Evolutionary conservation across 1,139 yeast genomes (phyloP).

Genomic region (Petasospora fabianii): DNA sequence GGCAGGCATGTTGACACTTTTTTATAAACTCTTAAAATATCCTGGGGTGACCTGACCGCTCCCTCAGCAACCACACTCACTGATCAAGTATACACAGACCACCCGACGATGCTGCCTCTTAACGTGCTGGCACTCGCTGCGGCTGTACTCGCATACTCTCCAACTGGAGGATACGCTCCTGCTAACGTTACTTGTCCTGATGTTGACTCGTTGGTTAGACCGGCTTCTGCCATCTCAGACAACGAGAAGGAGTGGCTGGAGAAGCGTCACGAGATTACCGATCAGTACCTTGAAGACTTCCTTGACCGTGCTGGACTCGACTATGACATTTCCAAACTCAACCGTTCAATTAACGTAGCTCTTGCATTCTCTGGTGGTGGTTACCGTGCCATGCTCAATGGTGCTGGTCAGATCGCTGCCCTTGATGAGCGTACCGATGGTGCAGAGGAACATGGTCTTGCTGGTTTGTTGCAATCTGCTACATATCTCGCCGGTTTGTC

Average conservation of each 20-base stretch:
- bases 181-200: constrained; percentile 55
- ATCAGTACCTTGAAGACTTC: constrained; percentile 51
- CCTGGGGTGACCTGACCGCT: too few relatives aligned
- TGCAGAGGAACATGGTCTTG: constrained; percentile 59
- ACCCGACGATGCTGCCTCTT: too few relatives aligned
- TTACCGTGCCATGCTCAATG: constrained; percentile 82
- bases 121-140: too few relatives aligned
- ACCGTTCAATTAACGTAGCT: constrained; percentile 51
- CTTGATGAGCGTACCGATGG: constrained; percentile 69
- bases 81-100: too few relatives aligned
- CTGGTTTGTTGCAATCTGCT: constrained; percentile 71
- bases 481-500: constrained; percentile 78
- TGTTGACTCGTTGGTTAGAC: constrained; percentile 33
- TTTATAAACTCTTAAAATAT: too few relatives aligned
- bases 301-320: constrained; percentile 56
- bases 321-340: constrained; percentile 46
- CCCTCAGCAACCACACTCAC: too few relatives aligned
- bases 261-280: constrained; percentile 50
- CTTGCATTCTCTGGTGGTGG: constrained; percentile 91
- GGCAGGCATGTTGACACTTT: too few relatives aligned
- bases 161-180: constrained; percentile 66
- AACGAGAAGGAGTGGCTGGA: constrained; percentile 34
- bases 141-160: constrained; percentile 57
- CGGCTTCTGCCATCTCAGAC: constrained; percentile 30
- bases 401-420: constrained; percentile 86